phyloP scores from a whole-genome alignment of 2,329 filamentous ascomycete species.

The Colletotrichum tropicicola region DNA sequence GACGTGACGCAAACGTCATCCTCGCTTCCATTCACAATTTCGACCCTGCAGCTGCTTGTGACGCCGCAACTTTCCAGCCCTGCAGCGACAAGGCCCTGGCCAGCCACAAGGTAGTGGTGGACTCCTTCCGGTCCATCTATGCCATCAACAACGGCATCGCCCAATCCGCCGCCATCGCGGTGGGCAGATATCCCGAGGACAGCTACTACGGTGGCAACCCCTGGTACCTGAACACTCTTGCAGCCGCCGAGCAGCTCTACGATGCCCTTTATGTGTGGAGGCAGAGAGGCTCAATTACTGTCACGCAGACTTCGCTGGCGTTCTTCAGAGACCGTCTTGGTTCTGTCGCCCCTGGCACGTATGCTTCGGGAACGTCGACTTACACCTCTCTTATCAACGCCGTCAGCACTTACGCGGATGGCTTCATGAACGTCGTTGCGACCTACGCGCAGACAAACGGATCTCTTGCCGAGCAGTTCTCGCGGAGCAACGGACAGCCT shows the following conservation, averaged over 20 bases:
- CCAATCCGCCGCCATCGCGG: slow-evolving; percentile 65
- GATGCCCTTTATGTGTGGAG: slow-evolving; percentile 79
- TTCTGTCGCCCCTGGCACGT: slow-evolving; percentile 69
- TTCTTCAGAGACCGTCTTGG: slow-evolving; percentile 77
- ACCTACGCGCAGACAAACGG: slow-evolving; percentile 70
- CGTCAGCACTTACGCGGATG: slow-evolving; percentile 66
- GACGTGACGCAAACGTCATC: slow-evolving; percentile 77
- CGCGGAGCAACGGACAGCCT: slow-evolving; percentile 59
- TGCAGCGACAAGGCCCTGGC: slow-evolving; percentile 75
- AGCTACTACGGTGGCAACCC: slow-evolving; percentile 82
- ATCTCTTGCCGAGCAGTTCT: slow-evolving; percentile 74
- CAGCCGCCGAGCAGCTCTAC: slow-evolving; percentile 83
- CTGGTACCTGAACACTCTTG: slow-evolving; percentile 81
- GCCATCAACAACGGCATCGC: slow-evolving; percentile 72
- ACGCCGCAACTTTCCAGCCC: slow-evolving; percentile 79
- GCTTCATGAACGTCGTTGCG: slow-evolving; percentile 69
- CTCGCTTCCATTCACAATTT: slow-evolving; percentile 74
- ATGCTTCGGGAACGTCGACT: slow-evolving; percentile 53
- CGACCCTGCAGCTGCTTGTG: slow-evolving; percentile 72
- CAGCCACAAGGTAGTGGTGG: slow-evolving; percentile 79
- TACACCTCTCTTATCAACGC: slow-evolving; percentile 67
- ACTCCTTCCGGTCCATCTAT: slow-evolving; percentile 79
- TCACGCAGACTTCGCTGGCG: slow-evolving; percentile 70
- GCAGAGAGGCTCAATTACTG: slow-evolving; percentile 66
- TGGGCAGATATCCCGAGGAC: slow-evolving; percentile 78